phyloP scores from a whole-genome alignment of 192 early-diverging fungal genomes.

The Coemansia sp. region DNA sequence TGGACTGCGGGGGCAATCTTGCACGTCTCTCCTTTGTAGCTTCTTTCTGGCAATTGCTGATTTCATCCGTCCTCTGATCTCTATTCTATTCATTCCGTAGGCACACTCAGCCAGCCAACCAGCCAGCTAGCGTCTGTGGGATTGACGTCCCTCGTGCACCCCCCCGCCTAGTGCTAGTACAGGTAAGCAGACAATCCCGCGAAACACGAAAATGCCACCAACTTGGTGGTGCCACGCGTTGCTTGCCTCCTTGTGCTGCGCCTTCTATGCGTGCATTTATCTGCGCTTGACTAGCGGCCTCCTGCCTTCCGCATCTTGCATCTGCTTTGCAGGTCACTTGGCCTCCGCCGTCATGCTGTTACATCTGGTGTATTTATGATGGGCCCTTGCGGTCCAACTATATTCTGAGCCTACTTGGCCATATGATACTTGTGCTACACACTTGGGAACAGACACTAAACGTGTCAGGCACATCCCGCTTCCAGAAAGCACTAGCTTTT shows the following conservation, averaged over 20 bases:
- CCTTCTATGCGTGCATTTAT: background rate
- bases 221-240: constrained; percentile 14
- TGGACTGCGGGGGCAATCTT: background rate
- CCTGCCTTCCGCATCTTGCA: background rate
- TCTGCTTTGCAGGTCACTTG: constrained; percentile 3
- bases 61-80: background rate
- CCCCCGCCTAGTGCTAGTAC: background rate
- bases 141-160: constrained; percentile 7
- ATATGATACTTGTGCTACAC: background rate
- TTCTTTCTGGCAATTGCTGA: constrained; percentile 3
- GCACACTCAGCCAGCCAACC: background rate
- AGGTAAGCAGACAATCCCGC: constrained; percentile 16
- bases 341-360: background rate
- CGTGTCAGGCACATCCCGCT: background rate
- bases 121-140: background rate
- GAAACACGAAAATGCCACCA: constrained; percentile 46
- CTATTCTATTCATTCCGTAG: background rate
- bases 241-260: constrained; percentile 6
- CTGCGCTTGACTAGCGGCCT: background rate
- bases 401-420: background rate
- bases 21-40: background rate
- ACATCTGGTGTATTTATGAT: background rate
- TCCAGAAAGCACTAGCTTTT: background rate
- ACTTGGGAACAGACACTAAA: background rate
- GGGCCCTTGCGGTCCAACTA: background rate